Percentiles rank a stretch among this genome's conserved stretches.
phyloP scores from a whole-genome alignment of 108 stramenopile species.

The Cafeteria roenbergensis region DNA sequence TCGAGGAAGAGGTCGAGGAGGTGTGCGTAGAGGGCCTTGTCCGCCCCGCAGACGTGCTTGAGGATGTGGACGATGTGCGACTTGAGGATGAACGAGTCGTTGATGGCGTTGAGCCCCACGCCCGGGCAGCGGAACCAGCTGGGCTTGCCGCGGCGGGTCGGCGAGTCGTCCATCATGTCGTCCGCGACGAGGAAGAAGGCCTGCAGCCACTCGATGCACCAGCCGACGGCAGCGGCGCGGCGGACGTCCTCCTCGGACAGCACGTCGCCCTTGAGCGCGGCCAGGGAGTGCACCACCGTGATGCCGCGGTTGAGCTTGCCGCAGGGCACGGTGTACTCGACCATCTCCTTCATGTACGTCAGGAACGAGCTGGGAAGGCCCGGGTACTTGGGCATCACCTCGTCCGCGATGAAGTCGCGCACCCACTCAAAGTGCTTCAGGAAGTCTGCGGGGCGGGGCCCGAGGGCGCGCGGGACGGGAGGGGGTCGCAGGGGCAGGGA shows the following conservation, averaged over 20 bases:
- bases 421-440: too few relatives aligned
- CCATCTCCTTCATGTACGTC: too few relatives aligned
- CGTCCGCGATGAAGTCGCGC: too few relatives aligned
- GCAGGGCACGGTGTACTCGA: slow-evolving; percentile 78
- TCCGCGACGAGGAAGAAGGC: slow-evolving; percentile 96
- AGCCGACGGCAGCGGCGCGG: slow-evolving; percentile 64
- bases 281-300: slow-evolving; percentile 54
- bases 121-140: slow-evolving; percentile 74
- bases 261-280: slow-evolving; percentile 26
- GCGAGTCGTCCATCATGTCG: slow-evolving; percentile 93
- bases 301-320: slow-evolving; percentile 84
- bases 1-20: slow-evolving; percentile 60
- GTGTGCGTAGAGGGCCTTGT: slow-evolving; percentile 52
- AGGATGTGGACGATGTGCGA: slow-evolving; percentile 68
- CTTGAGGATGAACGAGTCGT: slow-evolving; percentile 83
- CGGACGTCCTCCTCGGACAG: slow-evolving; percentile 41
- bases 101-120: slow-evolving; percentile 80
- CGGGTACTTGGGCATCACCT: too few relatives aligned
- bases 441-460: too few relatives aligned
- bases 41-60: slow-evolving; percentile 57
- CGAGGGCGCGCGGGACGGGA: too few relatives aligned
- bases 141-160: slow-evolving; percentile 86
- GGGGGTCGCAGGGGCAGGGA: too few relatives aligned
- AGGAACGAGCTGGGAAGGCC: too few relatives aligned
- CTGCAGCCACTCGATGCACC: slow-evolving; percentile 86